Base-by-base conservation (phyloP, 768 basidiomycete genomes). In the Baorangia bicolor region DNA sequence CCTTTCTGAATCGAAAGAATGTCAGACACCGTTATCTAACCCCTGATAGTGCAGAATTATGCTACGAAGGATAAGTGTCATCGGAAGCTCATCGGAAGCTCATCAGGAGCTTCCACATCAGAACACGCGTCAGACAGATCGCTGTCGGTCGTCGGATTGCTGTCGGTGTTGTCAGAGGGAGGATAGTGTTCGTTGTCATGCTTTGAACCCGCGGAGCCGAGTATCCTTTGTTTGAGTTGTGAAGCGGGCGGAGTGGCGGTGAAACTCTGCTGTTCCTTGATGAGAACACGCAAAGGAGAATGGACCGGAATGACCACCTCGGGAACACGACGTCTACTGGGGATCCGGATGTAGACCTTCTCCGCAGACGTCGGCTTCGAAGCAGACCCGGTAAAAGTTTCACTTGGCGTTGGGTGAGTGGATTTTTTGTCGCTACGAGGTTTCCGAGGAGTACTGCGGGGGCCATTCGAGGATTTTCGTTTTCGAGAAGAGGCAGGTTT, bases 391-490 rank as follows among this genome's bases (percentile, higher is more conserved):
- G 48, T 21, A 20, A 31, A n/a, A 4, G 53, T 46, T 53, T 64
- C 64, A 27, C 50, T 64, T 53, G 64, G 58, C 56, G 57, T 57
- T 39, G 44, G 25, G n/a, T 37, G 60, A 34, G 44, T 25, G 14
- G 53, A 38, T 42, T 59, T 64, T 45, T 58, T 60, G 39, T 50
- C 47, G 38, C 59, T 58, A 53, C 69, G 71, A 60, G 69, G 58
- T 61, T 69, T 72, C 69, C 71, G 69, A 71, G 69, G 67, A 63
- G 50, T 42, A 49, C 56, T 61, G 12, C 51, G 38, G 1, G 58
- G 10, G n/a, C 49, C 64, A 21, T 61, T 62, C 59, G 64, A 70
- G 62, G 64, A 23, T 57, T 63, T 72, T 55, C 49, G 59, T 42
- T 60, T 62, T 33, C 59, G 62, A 42, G 60, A 61, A 49, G 66